Evolutionary conservation across 148 eudicot genomes (phyloP).

Genomic region (Mesembryanthemum crystallinum): DNA sequence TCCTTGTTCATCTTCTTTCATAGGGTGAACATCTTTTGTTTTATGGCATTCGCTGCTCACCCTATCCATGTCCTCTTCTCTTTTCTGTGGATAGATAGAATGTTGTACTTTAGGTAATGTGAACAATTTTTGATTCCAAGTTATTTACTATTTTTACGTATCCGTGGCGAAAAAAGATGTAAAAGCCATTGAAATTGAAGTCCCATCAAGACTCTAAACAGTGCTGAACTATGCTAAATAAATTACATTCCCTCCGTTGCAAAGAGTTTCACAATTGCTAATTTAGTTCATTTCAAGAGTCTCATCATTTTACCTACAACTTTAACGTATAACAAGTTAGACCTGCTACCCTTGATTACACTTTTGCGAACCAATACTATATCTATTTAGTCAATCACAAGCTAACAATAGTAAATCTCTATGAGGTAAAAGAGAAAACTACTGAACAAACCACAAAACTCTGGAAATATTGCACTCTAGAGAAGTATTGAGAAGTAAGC

Average conservation of each 20-base stretch:
- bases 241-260: no score
- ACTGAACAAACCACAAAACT: background rate
- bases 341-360: no score
- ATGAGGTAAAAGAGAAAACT: background rate
- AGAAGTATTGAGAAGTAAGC: background rate
- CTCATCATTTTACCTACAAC: no score
- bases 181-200: background rate
- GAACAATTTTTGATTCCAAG: background rate
- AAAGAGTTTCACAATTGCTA: no score
- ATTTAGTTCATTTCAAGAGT: no score
- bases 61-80: background rate
- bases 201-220: no score
- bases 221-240: no score
- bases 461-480: background rate
- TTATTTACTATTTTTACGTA: background rate
- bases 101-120: background rate
- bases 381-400: no score
- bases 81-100: constrained; percentile 2
- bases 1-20: background rate
- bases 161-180: background rate
- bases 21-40: background rate
- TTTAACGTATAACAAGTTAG: no score
- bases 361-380: no score
- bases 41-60: background rate
- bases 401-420: background rate